A percentile compares a stretch with the other conserved stretches of the same genome.
phyloP scores from a whole-genome alignment of 1,139 yeast species.

The Candida pseudoviswanathii region DNA sequence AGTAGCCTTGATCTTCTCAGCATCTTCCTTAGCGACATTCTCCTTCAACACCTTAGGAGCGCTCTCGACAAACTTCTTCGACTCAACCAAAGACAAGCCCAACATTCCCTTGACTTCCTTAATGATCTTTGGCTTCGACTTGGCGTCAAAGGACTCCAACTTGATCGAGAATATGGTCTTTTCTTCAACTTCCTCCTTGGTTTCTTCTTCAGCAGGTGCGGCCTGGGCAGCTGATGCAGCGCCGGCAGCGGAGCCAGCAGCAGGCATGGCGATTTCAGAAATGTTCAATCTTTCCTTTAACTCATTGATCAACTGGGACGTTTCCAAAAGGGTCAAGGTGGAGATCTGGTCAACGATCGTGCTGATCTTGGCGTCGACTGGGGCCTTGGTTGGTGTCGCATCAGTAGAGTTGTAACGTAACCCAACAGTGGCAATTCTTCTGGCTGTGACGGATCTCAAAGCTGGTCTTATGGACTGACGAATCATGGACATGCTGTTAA shows the following conservation, averaged over 20 bases:
- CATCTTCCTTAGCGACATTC: constrained; percentile 85
- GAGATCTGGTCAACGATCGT: constrained; percentile 90
- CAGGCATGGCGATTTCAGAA: constrained; percentile 90
- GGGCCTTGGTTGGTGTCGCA: constrained; percentile 31
- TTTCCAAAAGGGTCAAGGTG: constrained; percentile 84
- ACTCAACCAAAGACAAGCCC: constrained; percentile 92
- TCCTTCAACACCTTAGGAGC: constrained; percentile 95
- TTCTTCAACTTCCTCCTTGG: constrained; percentile 81
- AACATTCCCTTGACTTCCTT: constrained; percentile 93
- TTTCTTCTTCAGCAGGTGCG: constrained; percentile 68
- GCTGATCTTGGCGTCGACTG: constrained; percentile 86
- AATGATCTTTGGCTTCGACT: constrained; percentile 95
- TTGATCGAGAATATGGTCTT: constrained; percentile 91
- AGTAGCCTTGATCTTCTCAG: constrained; percentile 88
- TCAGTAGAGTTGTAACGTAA: constrained; percentile 61
- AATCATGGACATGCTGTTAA: constrained; percentile 21
- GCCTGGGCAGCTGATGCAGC: constrained; percentile 63
- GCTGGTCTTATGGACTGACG: constrained; percentile 45
- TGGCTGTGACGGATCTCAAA: constrained; percentile 31
- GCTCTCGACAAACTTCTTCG: constrained; percentile 95
- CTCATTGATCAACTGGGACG: constrained; percentile 80
- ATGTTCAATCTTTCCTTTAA: constrained; percentile 86
- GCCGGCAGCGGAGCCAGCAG: constrained; percentile 53
- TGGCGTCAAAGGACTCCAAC: constrained; percentile 91
- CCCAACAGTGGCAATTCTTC: constrained; percentile 24